Evolutionary conservation across 148 eudicot genomes (phyloP).

Genomic region (Rhododendron molle): DNA sequence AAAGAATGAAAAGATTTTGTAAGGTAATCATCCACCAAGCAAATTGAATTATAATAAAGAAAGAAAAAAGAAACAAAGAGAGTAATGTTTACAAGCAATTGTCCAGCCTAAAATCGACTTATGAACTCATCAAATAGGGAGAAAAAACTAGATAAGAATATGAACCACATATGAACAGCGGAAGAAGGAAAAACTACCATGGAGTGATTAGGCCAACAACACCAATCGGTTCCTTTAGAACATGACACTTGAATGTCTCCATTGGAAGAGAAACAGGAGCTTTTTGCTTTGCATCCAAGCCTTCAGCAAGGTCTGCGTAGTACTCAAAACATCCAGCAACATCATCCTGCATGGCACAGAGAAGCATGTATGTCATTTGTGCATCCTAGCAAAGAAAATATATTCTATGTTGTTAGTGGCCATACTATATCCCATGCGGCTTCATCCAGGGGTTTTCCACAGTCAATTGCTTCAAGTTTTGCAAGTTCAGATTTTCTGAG

Average conservation of each 20-base stretch:
- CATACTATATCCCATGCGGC: constrained; percentile 96
- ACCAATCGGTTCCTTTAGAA: constrained; percentile 82
- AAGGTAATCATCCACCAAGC: neutral
- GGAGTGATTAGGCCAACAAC: constrained; percentile 98
- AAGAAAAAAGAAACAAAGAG: neutral
- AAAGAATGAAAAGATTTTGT: neutral
- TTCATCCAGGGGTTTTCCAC: constrained; percentile 88
- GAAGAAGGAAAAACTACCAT: constrained; percentile 45
- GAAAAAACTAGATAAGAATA: constrained; percentile 1
- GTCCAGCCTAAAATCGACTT: neutral
- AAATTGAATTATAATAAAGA: neutral
- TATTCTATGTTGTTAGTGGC: neutral
- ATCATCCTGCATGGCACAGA: constrained; percentile 65
- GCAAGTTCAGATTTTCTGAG: constrained; percentile 66
- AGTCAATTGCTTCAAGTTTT: constrained; percentile 75
- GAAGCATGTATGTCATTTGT: constrained; percentile 4
- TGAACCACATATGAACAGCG: neutral
- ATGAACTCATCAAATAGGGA: neutral
- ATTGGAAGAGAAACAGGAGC: constrained; percentile 76
- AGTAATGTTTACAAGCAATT: neutral
- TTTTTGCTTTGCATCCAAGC: constrained; percentile 80
- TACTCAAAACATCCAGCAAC: constrained; percentile 93
- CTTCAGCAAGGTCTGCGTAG: constrained; percentile 92
- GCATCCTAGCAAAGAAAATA: neutral
- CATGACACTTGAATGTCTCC: constrained; percentile 82